These are phyloP conservation scores for Amylocystis lapponica DNA, from an alignment of 768 basidiomycete species.

Conservation along the genomic window DNA sequence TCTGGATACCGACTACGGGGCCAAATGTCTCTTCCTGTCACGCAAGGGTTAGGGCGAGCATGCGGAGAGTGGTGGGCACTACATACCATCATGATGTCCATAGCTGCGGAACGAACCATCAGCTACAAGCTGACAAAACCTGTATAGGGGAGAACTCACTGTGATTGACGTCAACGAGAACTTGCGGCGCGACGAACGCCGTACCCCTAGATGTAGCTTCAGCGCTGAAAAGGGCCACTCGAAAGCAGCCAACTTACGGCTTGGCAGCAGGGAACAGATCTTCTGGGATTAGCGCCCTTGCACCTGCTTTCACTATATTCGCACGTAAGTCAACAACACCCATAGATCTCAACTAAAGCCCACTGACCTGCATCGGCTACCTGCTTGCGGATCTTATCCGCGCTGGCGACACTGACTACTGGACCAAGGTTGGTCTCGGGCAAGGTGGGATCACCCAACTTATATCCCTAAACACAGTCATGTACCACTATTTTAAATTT, in stretches of 20 bases:
- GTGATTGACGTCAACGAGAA: constrained; percentile 86
- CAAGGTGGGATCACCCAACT: constrained; percentile 80
- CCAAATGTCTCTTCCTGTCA: constrained; percentile 85
- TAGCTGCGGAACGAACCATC: constrained; percentile 39
- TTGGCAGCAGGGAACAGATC: constrained; percentile 62
- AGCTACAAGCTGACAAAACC: constrained; percentile 2
- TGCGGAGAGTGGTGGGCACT: background rate
- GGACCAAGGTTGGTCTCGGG: constrained; percentile 81
- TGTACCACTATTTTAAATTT: too few species aligned
- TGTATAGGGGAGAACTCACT: constrained; percentile 57
- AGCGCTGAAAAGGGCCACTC: background rate
- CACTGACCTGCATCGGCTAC: constrained; percentile 72
- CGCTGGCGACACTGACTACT: constrained; percentile 85
- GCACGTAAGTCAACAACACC: background rate
- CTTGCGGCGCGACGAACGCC: constrained; percentile 87
- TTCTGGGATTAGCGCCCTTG: constrained; percentile 67
- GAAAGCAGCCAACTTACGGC: constrained; percentile 37
- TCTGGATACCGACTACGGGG: constrained; percentile 89
- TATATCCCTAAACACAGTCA: constrained; percentile 50
- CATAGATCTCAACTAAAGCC: background rate
- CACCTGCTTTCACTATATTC: constrained; percentile 64
- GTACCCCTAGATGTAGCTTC: constrained; percentile 48
- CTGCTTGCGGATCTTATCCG: constrained; percentile 81
- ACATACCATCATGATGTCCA: constrained; percentile 87
- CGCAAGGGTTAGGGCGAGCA: background rate